A percentile compares a stretch with the other conserved stretches of the same genome.
Evolutionary conservation across 192 early-diverging fungal species (phyloP).

Genomic region (Backusella parvicylindrica): DNA sequence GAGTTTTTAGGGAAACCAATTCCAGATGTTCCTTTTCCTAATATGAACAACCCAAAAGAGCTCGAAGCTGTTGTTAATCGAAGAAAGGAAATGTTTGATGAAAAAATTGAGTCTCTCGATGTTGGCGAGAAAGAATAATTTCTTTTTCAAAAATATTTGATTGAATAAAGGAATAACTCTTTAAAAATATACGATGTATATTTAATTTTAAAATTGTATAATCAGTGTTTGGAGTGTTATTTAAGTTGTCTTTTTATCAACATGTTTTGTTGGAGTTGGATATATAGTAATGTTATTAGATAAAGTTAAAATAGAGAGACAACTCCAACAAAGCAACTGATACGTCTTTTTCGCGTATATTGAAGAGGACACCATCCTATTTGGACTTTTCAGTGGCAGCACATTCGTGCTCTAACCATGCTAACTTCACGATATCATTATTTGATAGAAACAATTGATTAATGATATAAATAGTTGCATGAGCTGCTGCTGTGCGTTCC

Average conservation of each 20-base stretch:
- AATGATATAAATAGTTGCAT: not conserved
- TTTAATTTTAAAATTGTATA: no score
- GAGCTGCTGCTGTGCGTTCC: no score
- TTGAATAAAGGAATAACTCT: not conserved
- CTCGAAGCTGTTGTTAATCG: not conserved
- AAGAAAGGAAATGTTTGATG: not conserved
- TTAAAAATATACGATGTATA: no score
- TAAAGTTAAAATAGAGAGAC: no score
- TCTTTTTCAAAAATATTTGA: not conserved
- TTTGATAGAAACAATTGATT: not conserved
- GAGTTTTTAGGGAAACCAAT: slow-evolving; percentile 21
- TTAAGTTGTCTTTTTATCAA: no score
- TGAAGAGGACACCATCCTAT: not conserved
- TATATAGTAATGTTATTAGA: no score
- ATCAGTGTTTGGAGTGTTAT: no score
- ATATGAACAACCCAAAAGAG: not conserved
- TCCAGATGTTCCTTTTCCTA: slow-evolving; percentile 18
- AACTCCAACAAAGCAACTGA: not conserved
- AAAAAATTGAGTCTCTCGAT: not conserved
- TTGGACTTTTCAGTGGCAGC: not conserved
- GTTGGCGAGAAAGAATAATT: not conserved
- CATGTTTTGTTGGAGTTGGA: no score
- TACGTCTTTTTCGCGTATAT: not conserved
- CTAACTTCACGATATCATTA: not conserved
- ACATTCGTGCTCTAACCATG: not conserved